Conservation (phyloP, 148 eudicot species). For the Dianthus caryophyllus region DNA sequence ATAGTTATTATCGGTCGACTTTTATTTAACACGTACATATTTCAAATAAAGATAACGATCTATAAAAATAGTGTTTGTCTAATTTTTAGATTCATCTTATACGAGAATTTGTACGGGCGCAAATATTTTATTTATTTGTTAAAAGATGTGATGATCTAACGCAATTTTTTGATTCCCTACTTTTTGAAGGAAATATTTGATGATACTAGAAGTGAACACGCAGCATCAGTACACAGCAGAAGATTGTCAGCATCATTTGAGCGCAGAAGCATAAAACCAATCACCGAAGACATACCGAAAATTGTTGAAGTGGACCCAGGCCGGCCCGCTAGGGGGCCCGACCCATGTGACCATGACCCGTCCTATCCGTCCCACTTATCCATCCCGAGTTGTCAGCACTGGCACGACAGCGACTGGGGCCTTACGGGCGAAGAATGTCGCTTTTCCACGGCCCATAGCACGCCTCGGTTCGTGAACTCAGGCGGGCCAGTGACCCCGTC, state of each 20-base stretch:
- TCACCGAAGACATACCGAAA: constrained; percentile 53
- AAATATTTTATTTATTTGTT: too few relatives aligned
- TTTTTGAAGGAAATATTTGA: constrained; percentile 49
- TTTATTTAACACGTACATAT: too few relatives aligned
- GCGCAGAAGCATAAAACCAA: constrained; percentile 26
- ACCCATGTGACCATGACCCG: constrained; percentile 35
- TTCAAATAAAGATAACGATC: too few relatives aligned
- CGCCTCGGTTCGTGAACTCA: constrained; percentile 39
- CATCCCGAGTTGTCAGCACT: constrained; percentile 38
- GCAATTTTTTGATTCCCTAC: not conserved
- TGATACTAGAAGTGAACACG: constrained; percentile 45
- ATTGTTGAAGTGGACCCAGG: constrained; percentile 67
- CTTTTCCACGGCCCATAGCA: constrained; percentile 62
- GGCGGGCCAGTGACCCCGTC: constrained; percentile 38
- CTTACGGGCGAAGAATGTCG: constrained; percentile 41
- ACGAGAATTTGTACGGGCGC: too few relatives aligned
- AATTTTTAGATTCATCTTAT: too few relatives aligned
- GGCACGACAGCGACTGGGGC: constrained; percentile 45
- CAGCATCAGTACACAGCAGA: constrained; percentile 48
- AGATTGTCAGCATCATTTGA: constrained; percentile 73
- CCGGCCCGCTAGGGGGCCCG: constrained; percentile 31
- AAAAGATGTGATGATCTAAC: not conserved
- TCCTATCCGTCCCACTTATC: constrained; percentile 37
- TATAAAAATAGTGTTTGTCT: too few relatives aligned
- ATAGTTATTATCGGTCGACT: too few relatives aligned